A percentile compares a stretch with the other conserved stretches of the same genome.
phyloP scores from a whole-genome alignment of 306 rosid genomes.

The Vicia sativa region DNA sequence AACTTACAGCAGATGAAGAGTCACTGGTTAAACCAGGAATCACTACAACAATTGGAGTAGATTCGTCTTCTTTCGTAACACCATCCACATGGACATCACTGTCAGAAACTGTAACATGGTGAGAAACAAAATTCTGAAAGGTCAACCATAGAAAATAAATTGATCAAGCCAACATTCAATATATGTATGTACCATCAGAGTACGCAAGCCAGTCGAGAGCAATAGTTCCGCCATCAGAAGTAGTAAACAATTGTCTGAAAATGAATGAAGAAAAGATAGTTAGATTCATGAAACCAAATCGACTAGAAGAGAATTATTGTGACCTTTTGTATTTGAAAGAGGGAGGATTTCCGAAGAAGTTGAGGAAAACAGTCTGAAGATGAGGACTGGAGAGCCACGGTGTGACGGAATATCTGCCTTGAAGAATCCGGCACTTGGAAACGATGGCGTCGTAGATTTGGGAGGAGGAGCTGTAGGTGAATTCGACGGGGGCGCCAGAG shows the following conservation, averaged over 20 bases:
- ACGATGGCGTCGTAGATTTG: conserved; percentile 63
- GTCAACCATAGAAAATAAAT: background rate
- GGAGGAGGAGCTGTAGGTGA: conserved; percentile 57
- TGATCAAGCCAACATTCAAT: background rate
- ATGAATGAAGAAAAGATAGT: conserved; percentile 8
- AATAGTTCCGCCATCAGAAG: conserved; percentile 74
- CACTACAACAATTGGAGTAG: conserved; percentile 66
- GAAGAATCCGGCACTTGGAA: conserved; percentile 81
- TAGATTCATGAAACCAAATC: conserved; percentile 16
- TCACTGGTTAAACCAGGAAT: conserved; percentile 94
- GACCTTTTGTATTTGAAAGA: conserved; percentile 72
- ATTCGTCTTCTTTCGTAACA: conserved; percentile 55
- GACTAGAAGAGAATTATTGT: background rate
- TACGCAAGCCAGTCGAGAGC: conserved; percentile 70
- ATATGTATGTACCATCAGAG: conserved; percentile 67
- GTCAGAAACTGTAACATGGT: conserved; percentile 51
- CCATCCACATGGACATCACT: conserved; percentile 37
- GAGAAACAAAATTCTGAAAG: conserved; percentile 14
- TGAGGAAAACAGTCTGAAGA: conserved; percentile 73
- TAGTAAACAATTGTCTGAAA: conserved; percentile 60
- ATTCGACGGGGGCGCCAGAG: conserved; percentile 53
- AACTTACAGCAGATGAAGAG: conserved; percentile 76
- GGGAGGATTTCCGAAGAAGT: conserved; percentile 71
- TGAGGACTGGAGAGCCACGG: conserved; percentile 93
- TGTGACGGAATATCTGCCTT: conserved; percentile 59